These are phyloP conservation scores for Tilletia indica DNA, from an alignment of 1,284 basidiomycete genomes.

Conservation along the genomic window DNA sequence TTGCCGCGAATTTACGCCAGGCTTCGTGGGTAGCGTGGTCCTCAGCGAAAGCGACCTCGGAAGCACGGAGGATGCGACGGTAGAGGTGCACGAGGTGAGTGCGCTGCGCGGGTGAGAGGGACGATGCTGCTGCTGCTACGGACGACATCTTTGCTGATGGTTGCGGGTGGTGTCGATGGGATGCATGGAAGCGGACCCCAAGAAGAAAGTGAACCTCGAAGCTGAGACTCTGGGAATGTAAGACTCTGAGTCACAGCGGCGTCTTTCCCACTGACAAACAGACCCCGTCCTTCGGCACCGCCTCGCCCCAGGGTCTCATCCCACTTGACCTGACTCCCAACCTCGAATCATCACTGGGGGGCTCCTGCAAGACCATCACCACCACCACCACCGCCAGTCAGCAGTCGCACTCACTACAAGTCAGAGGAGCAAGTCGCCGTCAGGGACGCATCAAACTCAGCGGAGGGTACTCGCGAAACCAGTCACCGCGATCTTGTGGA, in stretches of 20 bases:
- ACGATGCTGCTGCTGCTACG: not conserved
- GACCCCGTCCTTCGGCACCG: not conserved
- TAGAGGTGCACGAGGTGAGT: conserved; percentile 46
- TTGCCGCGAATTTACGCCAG: conserved; percentile 39
- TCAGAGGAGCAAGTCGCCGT: too few species aligned
- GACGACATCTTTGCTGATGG: not conserved
- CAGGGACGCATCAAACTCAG: too few species aligned
- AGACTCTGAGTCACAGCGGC: not conserved
- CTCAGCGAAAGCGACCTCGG: conserved; percentile 42
- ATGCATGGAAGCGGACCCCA: too few species aligned
- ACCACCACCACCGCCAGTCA: too few species aligned
- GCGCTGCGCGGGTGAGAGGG: conserved; percentile 40
- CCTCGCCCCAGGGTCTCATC: not conserved
- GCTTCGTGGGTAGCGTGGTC: conserved; percentile 38
- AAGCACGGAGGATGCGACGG: conserved; percentile 46
- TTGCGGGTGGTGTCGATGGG: too few species aligned
- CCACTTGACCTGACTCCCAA: not conserved
- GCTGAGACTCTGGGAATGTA: too few species aligned
- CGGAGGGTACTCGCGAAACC: too few species aligned
- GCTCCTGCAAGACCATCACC: too few species aligned
- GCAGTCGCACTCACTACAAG: too few species aligned
- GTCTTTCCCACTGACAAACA: not conserved
- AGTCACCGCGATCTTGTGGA: not conserved
- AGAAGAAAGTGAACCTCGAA: too few species aligned
- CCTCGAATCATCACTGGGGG: not conserved